These are phyloP conservation scores for Mesembryanthemum crystallinum DNA, from an alignment of 148 eudicot genomes.

Conservation along the genomic window DNA sequence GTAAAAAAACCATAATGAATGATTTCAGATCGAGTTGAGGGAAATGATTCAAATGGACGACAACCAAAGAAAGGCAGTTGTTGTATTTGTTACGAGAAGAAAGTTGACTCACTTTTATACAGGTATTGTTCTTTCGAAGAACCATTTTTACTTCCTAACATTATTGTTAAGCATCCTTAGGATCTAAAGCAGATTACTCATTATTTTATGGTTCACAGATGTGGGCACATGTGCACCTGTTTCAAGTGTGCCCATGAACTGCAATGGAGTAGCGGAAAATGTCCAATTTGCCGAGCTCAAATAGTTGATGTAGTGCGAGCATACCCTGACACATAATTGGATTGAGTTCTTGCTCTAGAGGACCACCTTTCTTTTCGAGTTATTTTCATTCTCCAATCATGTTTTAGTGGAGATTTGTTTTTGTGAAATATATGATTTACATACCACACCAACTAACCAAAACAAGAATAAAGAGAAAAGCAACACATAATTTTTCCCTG, in stretches of 20 bases:
- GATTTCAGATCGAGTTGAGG: slow-evolving; percentile 32
- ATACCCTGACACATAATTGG: slow-evolving; percentile 25
- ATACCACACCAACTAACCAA: background rate
- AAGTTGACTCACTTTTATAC: slow-evolving; percentile 69
- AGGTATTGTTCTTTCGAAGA: slow-evolving; percentile 38
- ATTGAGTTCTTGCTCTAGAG: slow-evolving; percentile 15
- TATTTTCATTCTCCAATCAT: too few species aligned
- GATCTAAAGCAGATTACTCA: background rate
- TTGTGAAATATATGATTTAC: background rate
- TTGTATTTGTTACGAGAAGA: slow-evolving; percentile 55
- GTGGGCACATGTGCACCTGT: slow-evolving; percentile 97
- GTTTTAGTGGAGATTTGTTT: background rate
- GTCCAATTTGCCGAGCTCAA: slow-evolving; percentile 69
- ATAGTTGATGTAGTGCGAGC: slow-evolving; percentile 69
- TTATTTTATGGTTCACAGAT: slow-evolving; percentile 35
- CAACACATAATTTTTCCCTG: background rate
- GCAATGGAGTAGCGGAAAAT: slow-evolving; percentile 56
- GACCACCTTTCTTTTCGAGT: background rate
- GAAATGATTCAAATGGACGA: slow-evolving; percentile 18
- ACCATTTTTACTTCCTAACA: background rate
- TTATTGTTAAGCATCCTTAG: background rate
- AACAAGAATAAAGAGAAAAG: background rate
- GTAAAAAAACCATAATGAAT: background rate
- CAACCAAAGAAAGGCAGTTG: slow-evolving; percentile 43
- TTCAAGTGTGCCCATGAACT: slow-evolving; percentile 63